Conservation (phyloP, 2,329 filamentous ascomycete genomes). For the Lasiodiplodia citricola region DNA sequence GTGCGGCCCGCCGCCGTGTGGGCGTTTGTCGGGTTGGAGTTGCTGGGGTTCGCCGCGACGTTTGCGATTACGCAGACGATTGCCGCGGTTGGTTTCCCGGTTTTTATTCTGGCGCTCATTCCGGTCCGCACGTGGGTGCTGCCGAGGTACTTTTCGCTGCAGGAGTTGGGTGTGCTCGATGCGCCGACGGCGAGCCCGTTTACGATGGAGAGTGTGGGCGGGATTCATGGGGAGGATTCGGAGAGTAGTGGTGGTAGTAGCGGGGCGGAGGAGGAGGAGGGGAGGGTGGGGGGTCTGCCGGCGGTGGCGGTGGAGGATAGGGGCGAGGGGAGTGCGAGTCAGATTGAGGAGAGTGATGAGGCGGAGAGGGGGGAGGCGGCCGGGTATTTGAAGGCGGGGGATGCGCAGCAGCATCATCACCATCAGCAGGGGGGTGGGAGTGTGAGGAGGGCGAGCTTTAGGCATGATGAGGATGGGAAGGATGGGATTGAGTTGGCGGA, state of each 20-base stretch:
- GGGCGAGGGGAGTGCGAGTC: slow-evolving; percentile 16
- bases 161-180: slow-evolving; percentile 59
- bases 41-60: slow-evolving; percentile 57
- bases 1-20: slow-evolving; percentile 54
- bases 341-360: slow-evolving; percentile 34
- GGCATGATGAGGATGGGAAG: slow-evolving; percentile 27
- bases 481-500: slow-evolving; percentile 32
- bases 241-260: neutral
- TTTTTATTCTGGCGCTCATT: slow-evolving; percentile 63
- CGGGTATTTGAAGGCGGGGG: slow-evolving; percentile 18
- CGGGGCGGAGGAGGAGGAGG: neutral
- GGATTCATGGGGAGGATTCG: slow-evolving; percentile 32
- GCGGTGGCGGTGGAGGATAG: no score
- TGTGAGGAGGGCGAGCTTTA: slow-evolving; percentile 33
- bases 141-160: slow-evolving; percentile 55
- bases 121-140: slow-evolving; percentile 58
- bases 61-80: slow-evolving; percentile 66
- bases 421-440: slow-evolving; percentile 25
- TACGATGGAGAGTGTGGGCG: slow-evolving; percentile 59
- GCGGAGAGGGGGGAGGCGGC: slow-evolving; percentile 36
- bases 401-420: slow-evolving; percentile 6
- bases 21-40: slow-evolving; percentile 58
- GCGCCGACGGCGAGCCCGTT: slow-evolving; percentile 60
- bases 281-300: neutral
- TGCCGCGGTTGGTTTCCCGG: slow-evolving; percentile 64